phyloP scores from a whole-genome alignment of 176 grass and related monocot genomes.

The Coix lacrymajobi region DNA sequence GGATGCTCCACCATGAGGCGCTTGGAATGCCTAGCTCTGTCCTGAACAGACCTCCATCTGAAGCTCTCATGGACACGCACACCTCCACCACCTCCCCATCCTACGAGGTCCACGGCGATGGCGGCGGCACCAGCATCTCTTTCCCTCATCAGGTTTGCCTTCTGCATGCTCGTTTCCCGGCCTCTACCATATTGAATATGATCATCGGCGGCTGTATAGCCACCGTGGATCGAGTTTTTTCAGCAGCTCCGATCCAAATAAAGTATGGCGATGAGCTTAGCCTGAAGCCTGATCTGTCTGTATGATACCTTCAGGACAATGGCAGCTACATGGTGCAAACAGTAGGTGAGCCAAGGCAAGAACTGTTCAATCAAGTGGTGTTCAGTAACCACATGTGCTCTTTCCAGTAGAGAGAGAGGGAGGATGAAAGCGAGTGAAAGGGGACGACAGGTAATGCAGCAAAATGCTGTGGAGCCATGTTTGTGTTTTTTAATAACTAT shows the following conservation, averaged over 20 bases:
- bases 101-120: slow-evolving; percentile 43
- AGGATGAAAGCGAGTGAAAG: not conserved
- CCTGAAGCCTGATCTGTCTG: slow-evolving; percentile 24
- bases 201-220: too few species aligned
- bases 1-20: slow-evolving; percentile 47
- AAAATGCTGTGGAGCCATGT: slow-evolving; percentile 16
- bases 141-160: slow-evolving; percentile 54
- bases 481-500: not conserved
- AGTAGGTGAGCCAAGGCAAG: slow-evolving; percentile 52
- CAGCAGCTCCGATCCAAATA: slow-evolving; percentile 35
- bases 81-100: slow-evolving; percentile 28
- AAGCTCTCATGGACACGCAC: slow-evolving; percentile 44
- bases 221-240: too few species aligned
- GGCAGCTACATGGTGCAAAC: slow-evolving; percentile 57
- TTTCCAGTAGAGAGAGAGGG: slow-evolving; percentile 58
- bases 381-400: slow-evolving; percentile 68
- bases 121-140: slow-evolving; percentile 9
- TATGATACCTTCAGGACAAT: slow-evolving; percentile 43
- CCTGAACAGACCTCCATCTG: slow-evolving; percentile 36
- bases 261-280: slow-evolving; percentile 14
- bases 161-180: not conserved
- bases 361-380: slow-evolving; percentile 57
- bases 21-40: slow-evolving; percentile 33
- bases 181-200: not conserved
- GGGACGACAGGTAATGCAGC: slow-evolving; percentile 32